Conservation (phyloP, 208 protist species). For the Leishmania aethiopica region DNA sequence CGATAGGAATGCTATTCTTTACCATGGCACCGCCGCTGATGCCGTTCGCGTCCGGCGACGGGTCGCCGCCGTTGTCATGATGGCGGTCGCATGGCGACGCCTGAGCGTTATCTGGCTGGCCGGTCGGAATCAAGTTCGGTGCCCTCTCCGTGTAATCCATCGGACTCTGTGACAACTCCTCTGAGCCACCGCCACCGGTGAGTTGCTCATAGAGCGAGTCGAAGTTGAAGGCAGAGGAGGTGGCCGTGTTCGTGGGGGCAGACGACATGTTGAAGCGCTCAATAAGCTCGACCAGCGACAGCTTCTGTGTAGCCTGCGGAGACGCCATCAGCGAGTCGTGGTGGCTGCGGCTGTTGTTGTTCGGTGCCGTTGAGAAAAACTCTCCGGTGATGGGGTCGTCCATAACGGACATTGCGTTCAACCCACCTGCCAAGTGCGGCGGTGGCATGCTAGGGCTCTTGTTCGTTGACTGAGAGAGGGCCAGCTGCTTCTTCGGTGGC, state of each 20-base stretch:
- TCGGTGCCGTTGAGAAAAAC: constrained; percentile 29
- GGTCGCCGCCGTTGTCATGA: constrained; percentile 1
- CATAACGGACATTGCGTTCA: neutral
- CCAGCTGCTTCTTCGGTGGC: constrained; percentile 34
- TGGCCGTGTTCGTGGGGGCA: constrained; percentile 6
- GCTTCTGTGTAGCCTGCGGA: constrained; percentile 43
- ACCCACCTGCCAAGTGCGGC: neutral
- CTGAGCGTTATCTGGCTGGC: neutral
- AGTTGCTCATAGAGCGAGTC: constrained; percentile 61
- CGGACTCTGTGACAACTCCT: constrained; percentile 27
- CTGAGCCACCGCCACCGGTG: constrained; percentile 27
- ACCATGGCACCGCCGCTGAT: constrained; percentile 13
- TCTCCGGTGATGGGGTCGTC: constrained; percentile 29
- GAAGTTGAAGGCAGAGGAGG: constrained; percentile 36
- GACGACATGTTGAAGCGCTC: constrained; percentile 40
- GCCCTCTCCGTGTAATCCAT: constrained; percentile 23
- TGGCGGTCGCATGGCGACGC: constrained; percentile 5
- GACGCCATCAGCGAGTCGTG: constrained; percentile 46
- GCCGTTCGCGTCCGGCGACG: constrained; percentile 18
- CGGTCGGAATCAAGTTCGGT: neutral
- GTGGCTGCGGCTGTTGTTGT: constrained; percentile 18
- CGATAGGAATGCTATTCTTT: constrained; percentile 93
- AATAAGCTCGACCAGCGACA: constrained; percentile 54
- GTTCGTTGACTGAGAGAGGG: constrained; percentile 24
- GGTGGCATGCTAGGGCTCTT: constrained; percentile 25